Evolutionary conservation across 129 eudicot species (phyloP).

Genomic region (Silybum marianum): DNA sequence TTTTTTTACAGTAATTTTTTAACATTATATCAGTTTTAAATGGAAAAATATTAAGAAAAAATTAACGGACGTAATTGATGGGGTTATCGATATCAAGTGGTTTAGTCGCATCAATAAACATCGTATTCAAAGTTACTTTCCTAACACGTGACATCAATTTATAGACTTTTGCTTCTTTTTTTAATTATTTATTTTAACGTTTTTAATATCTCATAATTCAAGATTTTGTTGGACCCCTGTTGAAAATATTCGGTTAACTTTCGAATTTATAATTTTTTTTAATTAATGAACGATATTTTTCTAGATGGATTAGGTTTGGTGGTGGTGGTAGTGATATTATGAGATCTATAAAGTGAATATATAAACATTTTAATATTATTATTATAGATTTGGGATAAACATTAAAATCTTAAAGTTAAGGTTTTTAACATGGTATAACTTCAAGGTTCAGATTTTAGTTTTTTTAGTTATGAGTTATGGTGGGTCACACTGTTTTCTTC

Average conservation of each 20-base stretch:
- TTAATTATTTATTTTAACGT: background rate
- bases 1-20: no score
- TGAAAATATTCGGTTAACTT: background rate
- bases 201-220: background rate
- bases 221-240: background rate
- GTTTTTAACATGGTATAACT: no score
- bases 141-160: slow-evolving; percentile 4
- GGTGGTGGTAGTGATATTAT: background rate
- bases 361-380: background rate
- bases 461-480: no score
- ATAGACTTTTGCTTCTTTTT: background rate
- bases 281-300: background rate
- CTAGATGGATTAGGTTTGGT: background rate
- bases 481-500: no score
- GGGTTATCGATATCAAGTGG: slow-evolving; percentile 9
- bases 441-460: no score
- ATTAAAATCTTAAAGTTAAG: no score
- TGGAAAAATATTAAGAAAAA: background rate
- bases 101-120: slow-evolving; percentile 28
- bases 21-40: no score
- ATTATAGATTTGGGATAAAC: no score
- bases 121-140: slow-evolving; percentile 25
- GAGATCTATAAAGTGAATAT: background rate
- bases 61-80: slow-evolving; percentile 14
- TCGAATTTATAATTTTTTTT: background rate